These are phyloP conservation scores for Hymenoscyphus salicellus DNA, from an alignment of 2,329 filamentous ascomycete species.

Conservation along the genomic window DNA sequence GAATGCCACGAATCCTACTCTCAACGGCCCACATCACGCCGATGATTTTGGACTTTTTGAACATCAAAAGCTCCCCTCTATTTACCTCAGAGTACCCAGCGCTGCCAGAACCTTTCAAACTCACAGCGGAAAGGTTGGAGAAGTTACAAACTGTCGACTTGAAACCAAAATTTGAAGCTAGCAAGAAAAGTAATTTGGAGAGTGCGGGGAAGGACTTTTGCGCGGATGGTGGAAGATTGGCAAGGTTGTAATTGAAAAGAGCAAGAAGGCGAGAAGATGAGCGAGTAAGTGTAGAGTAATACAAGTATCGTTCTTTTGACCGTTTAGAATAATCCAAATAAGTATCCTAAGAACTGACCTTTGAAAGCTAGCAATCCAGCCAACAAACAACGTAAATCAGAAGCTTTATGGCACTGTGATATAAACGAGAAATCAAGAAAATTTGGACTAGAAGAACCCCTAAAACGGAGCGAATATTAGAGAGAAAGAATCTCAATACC, in stretches of 20 bases:
- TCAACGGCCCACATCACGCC: constrained; percentile 33
- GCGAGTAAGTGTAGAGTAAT: too few species aligned
- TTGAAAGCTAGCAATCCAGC: too few species aligned
- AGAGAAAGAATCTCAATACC: too few species aligned
- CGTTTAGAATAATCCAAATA: too few species aligned
- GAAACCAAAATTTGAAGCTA: constrained; percentile 9
- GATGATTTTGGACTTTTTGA: constrained; percentile 27
- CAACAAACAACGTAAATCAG: too few species aligned
- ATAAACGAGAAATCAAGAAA: too few species aligned
- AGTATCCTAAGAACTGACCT: too few species aligned
- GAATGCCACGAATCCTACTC: constrained; percentile 36
- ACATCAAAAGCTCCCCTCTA: constrained; percentile 23
- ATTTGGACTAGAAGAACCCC: too few species aligned
- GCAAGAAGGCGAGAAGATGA: too few species aligned
- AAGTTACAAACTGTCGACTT: constrained; percentile 21
- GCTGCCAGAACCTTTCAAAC: constrained; percentile 33
- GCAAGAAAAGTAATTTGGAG: constrained; percentile 11
- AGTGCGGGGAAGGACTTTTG: constrained; percentile 26
- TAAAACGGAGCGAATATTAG: too few species aligned
- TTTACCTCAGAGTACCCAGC: constrained; percentile 27
- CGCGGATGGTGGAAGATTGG: background rate
- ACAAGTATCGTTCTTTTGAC: too few species aligned
- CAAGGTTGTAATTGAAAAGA: background rate
- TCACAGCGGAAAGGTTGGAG: constrained; percentile 32
- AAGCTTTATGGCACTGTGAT: too few species aligned